phyloP scores from a whole-genome alignment of 176 grass and related monocot species.

The Phyllostachys edulis region DNA sequence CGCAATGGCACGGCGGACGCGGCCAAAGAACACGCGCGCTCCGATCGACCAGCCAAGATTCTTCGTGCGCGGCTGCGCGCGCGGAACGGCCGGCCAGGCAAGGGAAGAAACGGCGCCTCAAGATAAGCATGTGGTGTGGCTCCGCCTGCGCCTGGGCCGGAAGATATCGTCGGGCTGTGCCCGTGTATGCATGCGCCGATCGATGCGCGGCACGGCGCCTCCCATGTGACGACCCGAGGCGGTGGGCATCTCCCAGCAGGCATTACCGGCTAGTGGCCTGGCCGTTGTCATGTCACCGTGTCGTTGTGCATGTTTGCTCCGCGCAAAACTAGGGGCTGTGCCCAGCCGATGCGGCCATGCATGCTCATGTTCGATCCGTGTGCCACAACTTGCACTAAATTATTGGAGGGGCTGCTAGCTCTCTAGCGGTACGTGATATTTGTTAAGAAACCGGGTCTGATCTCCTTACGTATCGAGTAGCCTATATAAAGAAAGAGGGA shows the following conservation, averaged over 20 bases:
- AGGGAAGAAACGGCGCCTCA: background rate
- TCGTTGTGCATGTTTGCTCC: background rate
- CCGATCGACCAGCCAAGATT: background rate
- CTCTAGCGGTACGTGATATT: background rate
- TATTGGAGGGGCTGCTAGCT: background rate
- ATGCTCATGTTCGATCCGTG: background rate
- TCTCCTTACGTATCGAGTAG: no score
- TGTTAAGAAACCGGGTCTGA: no score
- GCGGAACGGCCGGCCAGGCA: background rate
- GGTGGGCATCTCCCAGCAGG: background rate
- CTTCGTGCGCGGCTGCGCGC: background rate
- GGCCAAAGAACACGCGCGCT: background rate
- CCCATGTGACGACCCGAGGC: background rate
- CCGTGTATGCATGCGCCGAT: background rate
- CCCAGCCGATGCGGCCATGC: background rate
- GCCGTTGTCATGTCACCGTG: background rate
- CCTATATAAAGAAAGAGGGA: no score
- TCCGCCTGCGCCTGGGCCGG: no score
- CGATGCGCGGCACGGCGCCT: background rate
- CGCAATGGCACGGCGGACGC: background rate
- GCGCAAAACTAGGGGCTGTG: background rate
- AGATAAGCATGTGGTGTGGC: background rate
- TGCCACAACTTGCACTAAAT: slow-evolving; percentile 14
- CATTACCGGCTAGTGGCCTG: slow-evolving; percentile 24
- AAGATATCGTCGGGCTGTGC: no score